phyloP scores from a whole-genome alignment of 371 early-diverging fungal genomes.

The Mortierella sp. region DNA sequence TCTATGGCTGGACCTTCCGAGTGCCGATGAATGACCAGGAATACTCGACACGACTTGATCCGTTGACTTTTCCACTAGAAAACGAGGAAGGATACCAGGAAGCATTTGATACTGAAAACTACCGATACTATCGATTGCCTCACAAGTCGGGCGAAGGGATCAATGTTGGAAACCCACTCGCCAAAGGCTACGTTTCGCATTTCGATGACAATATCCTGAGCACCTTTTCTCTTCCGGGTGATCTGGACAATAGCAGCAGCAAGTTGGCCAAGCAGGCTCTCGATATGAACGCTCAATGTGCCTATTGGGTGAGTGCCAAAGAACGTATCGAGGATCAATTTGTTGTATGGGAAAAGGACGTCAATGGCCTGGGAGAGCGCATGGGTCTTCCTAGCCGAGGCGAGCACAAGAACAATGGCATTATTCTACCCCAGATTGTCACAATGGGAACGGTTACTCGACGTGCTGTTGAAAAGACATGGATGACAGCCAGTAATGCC shows the following conservation, averaged over 20 bases:
- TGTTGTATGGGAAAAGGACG: conserved; percentile 78
- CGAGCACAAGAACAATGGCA: conserved; percentile 60
- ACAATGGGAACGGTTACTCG: conserved; percentile 98
- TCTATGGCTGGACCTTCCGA: conserved; percentile 87
- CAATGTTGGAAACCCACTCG: conserved; percentile 89
- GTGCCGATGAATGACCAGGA: conserved; percentile 59
- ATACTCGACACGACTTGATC: conserved; percentile 24
- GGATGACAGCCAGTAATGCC: conserved; percentile 97
- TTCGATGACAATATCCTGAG: conserved; percentile 85
- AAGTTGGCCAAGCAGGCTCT: conserved; percentile 82
- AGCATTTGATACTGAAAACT: conserved; percentile 48
- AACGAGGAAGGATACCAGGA: conserved; percentile 27
- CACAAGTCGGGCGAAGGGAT: conserved; percentile 87
- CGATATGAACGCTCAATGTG: conserved; percentile 79
- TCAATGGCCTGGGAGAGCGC: conserved; percentile 17
- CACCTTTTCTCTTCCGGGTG: conserved; percentile 59
- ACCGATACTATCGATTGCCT: conserved; percentile 80
- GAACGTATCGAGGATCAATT: conserved; percentile 87
- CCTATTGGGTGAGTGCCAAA: conserved; percentile 94
- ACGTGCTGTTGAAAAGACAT: conserved; percentile 92
- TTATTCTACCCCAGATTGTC: conserved; percentile 93
- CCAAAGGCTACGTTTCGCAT: conserved; percentile 79
- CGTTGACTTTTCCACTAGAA: conserved; percentile 30
- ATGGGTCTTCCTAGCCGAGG: conserved; percentile 61
- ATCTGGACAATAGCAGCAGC: conserved; percentile 51